Conservation (phyloP, 179 eudicot genomes). For the Actinidia chinensis region DNA sequence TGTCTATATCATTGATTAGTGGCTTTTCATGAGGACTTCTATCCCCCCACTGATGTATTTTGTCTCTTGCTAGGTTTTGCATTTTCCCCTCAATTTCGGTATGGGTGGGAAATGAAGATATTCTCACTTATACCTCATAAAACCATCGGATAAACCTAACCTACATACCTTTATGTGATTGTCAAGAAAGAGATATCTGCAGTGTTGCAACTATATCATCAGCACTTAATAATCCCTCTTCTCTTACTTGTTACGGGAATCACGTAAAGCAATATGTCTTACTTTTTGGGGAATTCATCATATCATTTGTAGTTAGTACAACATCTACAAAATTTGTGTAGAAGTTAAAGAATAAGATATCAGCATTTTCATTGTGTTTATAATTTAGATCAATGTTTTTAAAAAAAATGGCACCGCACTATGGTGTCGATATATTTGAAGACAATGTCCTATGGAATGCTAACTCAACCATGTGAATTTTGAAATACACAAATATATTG, state of each 20-base stretch:
- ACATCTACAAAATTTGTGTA: background rate
- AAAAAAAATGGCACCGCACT: background rate
- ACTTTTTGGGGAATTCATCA: background rate
- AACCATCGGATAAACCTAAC: constrained; percentile 44
- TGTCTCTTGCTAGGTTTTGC: constrained; percentile 49
- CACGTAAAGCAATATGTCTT: constrained; percentile 47
- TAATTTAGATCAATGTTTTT: background rate
- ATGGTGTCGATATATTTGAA: background rate
- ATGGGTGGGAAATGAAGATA: constrained; percentile 79
- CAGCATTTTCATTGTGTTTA: background rate
- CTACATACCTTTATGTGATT: constrained; percentile 72
- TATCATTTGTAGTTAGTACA: background rate
- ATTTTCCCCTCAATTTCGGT: constrained; percentile 74
- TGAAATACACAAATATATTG: background rate
- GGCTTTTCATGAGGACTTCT: background rate
- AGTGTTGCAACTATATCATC: constrained; percentile 47
- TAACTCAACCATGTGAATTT: constrained; percentile 11
- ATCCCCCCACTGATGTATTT: background rate
- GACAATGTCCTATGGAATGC: background rate
- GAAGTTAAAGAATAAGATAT: background rate
- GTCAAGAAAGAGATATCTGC: constrained; percentile 59
- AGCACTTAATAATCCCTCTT: constrained; percentile 40
- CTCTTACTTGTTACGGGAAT: constrained; percentile 35
- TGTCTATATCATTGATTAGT: background rate
- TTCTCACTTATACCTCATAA: constrained; percentile 66